Evolutionary conservation across 306 rosid genomes (phyloP).

Genomic region (Cicer judaicum): DNA sequence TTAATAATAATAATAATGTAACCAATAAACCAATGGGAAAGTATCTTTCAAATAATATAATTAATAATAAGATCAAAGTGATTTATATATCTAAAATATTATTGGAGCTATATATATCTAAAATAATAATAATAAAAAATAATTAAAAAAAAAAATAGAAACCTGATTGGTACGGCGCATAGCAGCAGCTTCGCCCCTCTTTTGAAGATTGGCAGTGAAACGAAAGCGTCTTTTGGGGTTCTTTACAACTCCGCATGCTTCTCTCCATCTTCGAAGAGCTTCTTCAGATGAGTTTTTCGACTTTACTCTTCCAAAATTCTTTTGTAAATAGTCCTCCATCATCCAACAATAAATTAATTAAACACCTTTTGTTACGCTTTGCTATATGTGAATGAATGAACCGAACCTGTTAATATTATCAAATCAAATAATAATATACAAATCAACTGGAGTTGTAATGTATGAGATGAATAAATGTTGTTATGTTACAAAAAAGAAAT

Average conservation of each 20-base stretch:
- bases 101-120: not conserved
- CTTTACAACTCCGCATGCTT: constrained; percentile 66
- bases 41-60: not conserved
- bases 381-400: no score
- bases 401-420: no score
- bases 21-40: not conserved
- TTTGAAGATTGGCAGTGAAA: constrained; percentile 83
- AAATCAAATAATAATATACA: no score
- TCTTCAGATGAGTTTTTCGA: constrained; percentile 73
- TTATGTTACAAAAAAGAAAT: no score
- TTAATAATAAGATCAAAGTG: not conserved
- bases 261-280: constrained; percentile 78
- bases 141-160: not conserved
- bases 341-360: no score
- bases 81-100: not conserved
- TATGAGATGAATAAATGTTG: no score
- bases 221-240: constrained; percentile 84
- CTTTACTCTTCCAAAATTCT: constrained; percentile 68
- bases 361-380: no score
- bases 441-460: no score
- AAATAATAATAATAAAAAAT: not conserved
- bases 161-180: constrained; percentile 88
- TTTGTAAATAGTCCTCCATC: constrained; percentile 67
- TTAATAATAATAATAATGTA: not conserved
- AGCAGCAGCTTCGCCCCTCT: constrained; percentile 73